These are phyloP conservation scores for Acidomyces sp. DNA, from an alignment of 495 filamentous ascomycete genomes.

Conservation along the genomic window DNA sequence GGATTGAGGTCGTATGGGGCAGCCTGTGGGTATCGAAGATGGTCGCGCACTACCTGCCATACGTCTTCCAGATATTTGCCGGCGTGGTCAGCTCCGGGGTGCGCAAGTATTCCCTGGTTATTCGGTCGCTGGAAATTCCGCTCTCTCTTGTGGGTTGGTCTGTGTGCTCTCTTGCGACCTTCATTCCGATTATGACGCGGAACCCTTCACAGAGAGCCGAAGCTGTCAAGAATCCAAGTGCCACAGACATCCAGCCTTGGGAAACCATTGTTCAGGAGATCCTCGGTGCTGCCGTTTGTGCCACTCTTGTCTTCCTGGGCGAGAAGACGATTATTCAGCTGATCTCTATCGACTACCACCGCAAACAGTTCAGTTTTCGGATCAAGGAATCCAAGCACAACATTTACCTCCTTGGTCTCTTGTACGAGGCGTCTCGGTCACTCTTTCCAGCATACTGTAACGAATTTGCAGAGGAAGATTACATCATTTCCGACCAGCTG, in stretches of 20 bases:
- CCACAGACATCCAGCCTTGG: conserved; percentile 35
- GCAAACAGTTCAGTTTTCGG: conserved; percentile 74
- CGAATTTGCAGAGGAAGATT: conserved; percentile 85
- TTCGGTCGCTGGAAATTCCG: conserved; percentile 68
- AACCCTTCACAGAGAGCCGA: conserved; percentile 28
- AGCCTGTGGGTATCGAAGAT: conserved; percentile 80
- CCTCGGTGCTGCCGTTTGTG: conserved; percentile 62
- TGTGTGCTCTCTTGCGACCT: conserved; percentile 64
- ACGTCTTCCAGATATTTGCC: conserved; percentile 70
- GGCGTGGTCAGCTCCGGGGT: conserved; percentile 86
- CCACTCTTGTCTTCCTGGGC: conserved; percentile 58
- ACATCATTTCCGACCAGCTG: conserved; percentile 73
- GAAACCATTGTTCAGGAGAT: conserved; percentile 53
- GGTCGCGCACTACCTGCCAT: conserved; percentile 62
- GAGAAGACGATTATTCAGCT: conserved; percentile 82
- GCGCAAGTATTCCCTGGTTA: conserved; percentile 76
- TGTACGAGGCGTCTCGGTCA: conserved; percentile 77
- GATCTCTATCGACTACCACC: conserved; percentile 89
- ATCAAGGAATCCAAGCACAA: conserved; percentile 84
- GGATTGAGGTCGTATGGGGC: conserved; percentile 64
- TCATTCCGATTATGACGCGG: conserved; percentile 48
- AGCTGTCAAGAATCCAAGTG: conserved; percentile 16
- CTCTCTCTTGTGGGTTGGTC: conserved; percentile 82
- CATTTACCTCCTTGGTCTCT: conserved; percentile 59
- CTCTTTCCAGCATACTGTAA: conserved; percentile 84